Evolutionary conservation across 2,329 filamentous ascomycete species (phyloP), one percentile per base, ranked within the genome.

Genomic region (Lasiodiplodia sp.): DNA sequence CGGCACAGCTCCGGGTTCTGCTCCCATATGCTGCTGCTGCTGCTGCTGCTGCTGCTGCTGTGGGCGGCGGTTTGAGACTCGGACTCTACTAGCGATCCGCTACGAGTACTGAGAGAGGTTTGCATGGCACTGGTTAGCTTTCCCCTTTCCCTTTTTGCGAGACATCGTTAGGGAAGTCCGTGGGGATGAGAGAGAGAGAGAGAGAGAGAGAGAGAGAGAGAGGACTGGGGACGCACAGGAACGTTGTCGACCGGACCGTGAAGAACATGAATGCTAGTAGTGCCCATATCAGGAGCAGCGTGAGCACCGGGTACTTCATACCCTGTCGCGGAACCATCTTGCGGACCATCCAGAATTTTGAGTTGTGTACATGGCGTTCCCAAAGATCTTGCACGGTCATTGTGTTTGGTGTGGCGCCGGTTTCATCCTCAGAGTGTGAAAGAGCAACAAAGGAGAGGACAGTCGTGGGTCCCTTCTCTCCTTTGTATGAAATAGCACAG

Each of bases 291-390:
- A 63, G 18, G 40, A 34, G 16, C 23, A 51, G 6, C 6, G 16
- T 34, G 58, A 63, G 58, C 58, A 49, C 23, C 16, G 40, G 40
- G 25, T 49, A 51, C 18, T 63, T 63, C 40, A 63, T 51, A 25
- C 8, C 49, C 58, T 34, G 44, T 25, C 31, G 57, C 23, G 38
- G 57, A 21, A 49, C 10, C 58, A 63, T 63, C 25, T 21, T 63
- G 21, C 18, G 25, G 21, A 44, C 11, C n/a, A 37, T 25, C 11
- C 21, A 44, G 6, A 37, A 28, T 2, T 6, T 18, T 4, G 53
- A 28, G 14, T 34, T 10, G 31, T 18, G 21, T 3, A 28, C n/a
- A 25, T 58, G 56, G 56, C 37, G 56, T 2, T 28, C 37, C 56
- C 56, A 58, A 2, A 58, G 7, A 14, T 38, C 37, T 40, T 37